Conservation (phyloP, 352 stramenopile genomes). For the Globisporangium solare region DNA sequence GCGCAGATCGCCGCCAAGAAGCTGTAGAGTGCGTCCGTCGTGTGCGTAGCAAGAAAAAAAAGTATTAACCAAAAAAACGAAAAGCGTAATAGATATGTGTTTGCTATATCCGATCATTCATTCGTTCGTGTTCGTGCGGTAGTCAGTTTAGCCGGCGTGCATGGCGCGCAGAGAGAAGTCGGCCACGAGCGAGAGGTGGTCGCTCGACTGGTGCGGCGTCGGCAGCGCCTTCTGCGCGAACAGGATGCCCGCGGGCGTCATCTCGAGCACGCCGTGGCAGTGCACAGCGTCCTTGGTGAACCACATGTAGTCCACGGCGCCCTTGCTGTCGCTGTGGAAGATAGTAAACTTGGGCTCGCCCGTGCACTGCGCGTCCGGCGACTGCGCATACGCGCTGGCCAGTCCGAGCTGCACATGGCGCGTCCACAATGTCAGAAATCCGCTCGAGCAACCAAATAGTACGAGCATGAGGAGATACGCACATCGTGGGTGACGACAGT, state of each 20-base stretch:
- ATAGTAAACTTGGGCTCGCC: slow-evolving; percentile 73
- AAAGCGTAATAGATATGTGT: neutral
- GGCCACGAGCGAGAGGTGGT: slow-evolving; percentile 64
- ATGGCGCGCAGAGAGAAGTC: slow-evolving; percentile 42
- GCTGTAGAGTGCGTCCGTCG: slow-evolving; percentile 21
- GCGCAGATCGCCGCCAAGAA: slow-evolving; percentile 47
- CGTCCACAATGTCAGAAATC: no score
- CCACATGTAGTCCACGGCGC: slow-evolving; percentile 72
- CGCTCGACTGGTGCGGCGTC: slow-evolving; percentile 49
- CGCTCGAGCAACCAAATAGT: no score
- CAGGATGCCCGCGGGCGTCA: slow-evolving; percentile 42
- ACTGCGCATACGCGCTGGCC: slow-evolving; percentile 61
- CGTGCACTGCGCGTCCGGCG: slow-evolving; percentile 34
- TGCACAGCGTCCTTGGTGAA: slow-evolving; percentile 39
- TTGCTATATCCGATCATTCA: neutral
- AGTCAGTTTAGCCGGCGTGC: slow-evolving; percentile 1
- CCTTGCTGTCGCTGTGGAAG: slow-evolving; percentile 55
- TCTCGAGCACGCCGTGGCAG: slow-evolving; percentile 65
- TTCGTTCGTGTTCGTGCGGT: neutral
- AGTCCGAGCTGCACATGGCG: slow-evolving; percentile 30
- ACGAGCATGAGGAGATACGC: slow-evolving; percentile 1
- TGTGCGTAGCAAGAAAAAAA: neutral
- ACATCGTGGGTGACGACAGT: slow-evolving; percentile 26
- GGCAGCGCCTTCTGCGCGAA: slow-evolving; percentile 46
- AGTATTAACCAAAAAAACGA: no score